Conservation (phyloP, 345 rosid genomes). For the Adansonia digitata region DNA sequence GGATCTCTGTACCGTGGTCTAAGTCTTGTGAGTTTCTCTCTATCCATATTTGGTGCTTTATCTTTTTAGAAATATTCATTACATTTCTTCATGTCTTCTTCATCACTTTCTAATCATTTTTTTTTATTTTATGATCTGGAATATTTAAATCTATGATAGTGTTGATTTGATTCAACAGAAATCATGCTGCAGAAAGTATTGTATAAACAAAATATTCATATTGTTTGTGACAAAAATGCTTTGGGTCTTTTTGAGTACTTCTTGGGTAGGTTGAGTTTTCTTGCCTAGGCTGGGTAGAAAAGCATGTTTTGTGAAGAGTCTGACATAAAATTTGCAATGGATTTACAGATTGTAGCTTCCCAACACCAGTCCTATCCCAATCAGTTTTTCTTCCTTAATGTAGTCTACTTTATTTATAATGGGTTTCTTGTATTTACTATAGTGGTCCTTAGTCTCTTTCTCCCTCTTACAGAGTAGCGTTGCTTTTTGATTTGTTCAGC, state of each 20-base stretch:
- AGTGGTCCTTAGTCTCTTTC: neutral
- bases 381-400: neutral
- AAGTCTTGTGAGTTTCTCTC: slow-evolving; percentile 71
- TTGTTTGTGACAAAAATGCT: neutral
- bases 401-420: neutral
- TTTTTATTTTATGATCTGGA: neutral
- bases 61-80: slow-evolving; percentile 10
- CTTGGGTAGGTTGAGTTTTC: neutral
- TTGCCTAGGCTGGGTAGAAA: neutral
- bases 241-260: neutral
- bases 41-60: neutral
- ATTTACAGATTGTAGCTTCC: neutral
- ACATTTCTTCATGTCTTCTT: neutral
- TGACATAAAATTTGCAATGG: neutral
- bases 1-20: slow-evolving; percentile 90
- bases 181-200: neutral
- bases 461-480: neutral
- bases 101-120: neutral
- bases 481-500: neutral
- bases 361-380: neutral
- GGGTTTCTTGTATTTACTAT: neutral
- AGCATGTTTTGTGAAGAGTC: neutral
- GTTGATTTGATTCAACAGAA: neutral
- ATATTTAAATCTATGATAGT: neutral
- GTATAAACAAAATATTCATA: neutral